Evolutionary conservation across 306 rosid species (phyloP).

Genomic region (Trichosanthes cucumerina): DNA sequence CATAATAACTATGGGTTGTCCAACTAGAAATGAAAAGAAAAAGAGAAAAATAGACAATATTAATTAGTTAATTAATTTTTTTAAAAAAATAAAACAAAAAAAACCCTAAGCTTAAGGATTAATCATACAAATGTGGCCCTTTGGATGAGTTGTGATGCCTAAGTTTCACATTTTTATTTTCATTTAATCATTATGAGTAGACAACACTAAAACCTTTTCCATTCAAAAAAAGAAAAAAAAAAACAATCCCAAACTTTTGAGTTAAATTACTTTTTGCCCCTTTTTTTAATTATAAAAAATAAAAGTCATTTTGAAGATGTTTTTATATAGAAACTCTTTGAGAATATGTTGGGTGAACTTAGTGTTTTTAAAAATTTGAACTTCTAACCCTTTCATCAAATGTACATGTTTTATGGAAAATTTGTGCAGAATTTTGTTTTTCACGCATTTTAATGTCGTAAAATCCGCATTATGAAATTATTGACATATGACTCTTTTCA

Average conservation of each 20-base stretch:
- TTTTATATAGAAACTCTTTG: too few relatives aligned
- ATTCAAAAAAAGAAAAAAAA: not conserved
- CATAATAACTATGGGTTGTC: constrained; percentile 13
- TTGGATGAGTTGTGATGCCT: constrained; percentile 4
- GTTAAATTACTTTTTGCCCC: not conserved
- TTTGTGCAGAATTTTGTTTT: too few relatives aligned
- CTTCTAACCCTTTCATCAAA: too few relatives aligned
- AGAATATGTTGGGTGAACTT: too few relatives aligned
- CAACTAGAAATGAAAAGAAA: not conserved
- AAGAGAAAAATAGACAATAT: not conserved
- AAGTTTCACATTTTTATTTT: not conserved
- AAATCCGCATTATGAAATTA: too few relatives aligned
- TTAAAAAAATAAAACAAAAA: not conserved
- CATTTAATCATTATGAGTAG: not conserved
- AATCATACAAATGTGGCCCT: not conserved
- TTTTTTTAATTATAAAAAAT: too few relatives aligned
- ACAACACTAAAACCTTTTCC: not conserved
- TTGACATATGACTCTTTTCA: too few relatives aligned
- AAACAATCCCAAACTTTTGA: not conserved
- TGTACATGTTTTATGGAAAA: too few relatives aligned
- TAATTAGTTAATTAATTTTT: not conserved
- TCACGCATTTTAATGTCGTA: too few relatives aligned
- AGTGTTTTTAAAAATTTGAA: too few relatives aligned
- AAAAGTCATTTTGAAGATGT: too few relatives aligned
- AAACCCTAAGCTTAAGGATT: constrained; percentile 4